Base-by-base conservation (phyloP, 805 yeast genomes). In the Pichia eremophila region DNA sequence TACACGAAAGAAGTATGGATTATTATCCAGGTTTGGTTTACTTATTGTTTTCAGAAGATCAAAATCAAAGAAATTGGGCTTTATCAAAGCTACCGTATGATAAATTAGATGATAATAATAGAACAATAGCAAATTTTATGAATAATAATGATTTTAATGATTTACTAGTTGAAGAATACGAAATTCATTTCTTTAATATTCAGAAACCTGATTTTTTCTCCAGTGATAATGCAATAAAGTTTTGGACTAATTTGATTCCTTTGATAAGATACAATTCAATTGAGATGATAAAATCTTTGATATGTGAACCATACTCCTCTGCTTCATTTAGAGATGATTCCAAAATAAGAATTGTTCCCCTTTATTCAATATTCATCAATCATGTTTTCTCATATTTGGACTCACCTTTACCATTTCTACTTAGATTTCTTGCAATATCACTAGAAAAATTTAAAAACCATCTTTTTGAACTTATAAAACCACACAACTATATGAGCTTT, bases 391-490 rank as follows among this genome's bases (percentile, higher is more conserved):
- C 83, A 0, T 65, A 61, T 31, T 61, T 74, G n/a, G 67, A 70
- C 36, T 57, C 57, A 7, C 77, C 83, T 1, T 57, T 83, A 32
- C 83, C 84, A 0, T 63, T 72, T 17, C 60, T 83, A 4, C 63
- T 87, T n/a, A 66, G 77, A 47, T 75, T 77, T 3, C 69, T 84
- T 34, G 57, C 68, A 14, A 50, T 69, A 8, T 60, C 81, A 1
- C 60, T 85, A 25, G 50, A 54, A 3, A 67, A 67, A 39, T 65
- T 78, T 11, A 72, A 70, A 8, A 18, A 56, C 0, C 64, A 66
- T 4, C 76, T 81, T 49, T 86, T 93, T 91, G 55, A 60, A 0
- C 54, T 65, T 27, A 69, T 79, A 4, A 65, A 73, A 1, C 86
- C 85, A 0, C 65, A 58, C 47, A 74, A 68, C 50, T 74, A 76